Base-by-base conservation (phyloP, 768 basidiomycete genomes). In the Boletus sensibilis region DNA sequence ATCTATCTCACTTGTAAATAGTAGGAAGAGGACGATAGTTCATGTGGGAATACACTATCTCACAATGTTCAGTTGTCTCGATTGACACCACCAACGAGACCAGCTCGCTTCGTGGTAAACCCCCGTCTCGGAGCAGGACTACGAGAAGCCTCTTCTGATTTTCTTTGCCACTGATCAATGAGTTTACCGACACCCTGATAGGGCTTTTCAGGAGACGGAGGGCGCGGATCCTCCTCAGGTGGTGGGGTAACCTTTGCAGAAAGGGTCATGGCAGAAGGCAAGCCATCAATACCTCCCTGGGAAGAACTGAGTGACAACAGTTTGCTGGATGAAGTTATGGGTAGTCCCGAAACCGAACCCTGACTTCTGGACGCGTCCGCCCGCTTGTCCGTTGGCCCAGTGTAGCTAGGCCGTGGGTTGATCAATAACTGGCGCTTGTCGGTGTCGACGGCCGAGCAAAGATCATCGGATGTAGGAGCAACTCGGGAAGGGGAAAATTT, bases 131-230 rank as follows among this genome's bases (percentile, higher is more conserved):
- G 66, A 29, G 58, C 60, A 21, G 69, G 69, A 25, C 68, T 66
- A 25, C 69, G 76, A 25, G 75, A 57, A 46, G 72, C 65, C 37
- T 82, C 84, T 60, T 86, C 87, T 18, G 86, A 83, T 73, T 88
- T 92, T 55, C 82, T 84, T 70, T 94, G 90, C 92, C 92, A 94
- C 67, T 92, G 84, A 67, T 91, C 89, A 60, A 94, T 93, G 35
- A 94, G 77, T 72, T 81, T 89, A 29, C 90, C 87, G 42, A 94
- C 92, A 37, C 92, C 92, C 65, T 84, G 86, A 69, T 86, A 94
- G 33, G 88, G 87, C 52, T 80, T 79, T 66, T 94, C 91, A 9
- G 89, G 88, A 10, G 88, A 87, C 6, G 88, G 76, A 14, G 88
- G 78, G 14, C 79, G 78, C 21, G 53, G 47, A 14, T 73, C 65